Evolutionary conservation across 192 early-diverging fungal genomes (phyloP), one percentile per base, ranked within the genome.

Genomic region (Gaertneriomyces sp.): DNA sequence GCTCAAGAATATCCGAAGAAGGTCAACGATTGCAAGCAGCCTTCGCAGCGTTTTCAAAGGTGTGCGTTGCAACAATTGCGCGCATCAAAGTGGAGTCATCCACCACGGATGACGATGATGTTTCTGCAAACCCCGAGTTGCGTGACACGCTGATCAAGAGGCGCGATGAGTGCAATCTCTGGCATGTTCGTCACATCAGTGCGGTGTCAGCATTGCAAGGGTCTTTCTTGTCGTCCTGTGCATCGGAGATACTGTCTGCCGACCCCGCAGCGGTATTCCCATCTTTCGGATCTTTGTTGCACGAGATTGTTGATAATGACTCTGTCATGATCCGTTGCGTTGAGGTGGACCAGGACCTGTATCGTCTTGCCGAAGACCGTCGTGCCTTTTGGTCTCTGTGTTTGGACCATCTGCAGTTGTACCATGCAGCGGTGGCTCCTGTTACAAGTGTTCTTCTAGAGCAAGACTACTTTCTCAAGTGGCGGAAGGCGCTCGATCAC

Each of bases 321-420:
- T 11, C 9, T n/a, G 41, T 52, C 16, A 72, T 61, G 52, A 43
- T 54, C 38, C 59, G 43, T 14, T 73, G 58, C 51, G 61, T 74
- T 16, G 63, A 74, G 38, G 44, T 74, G 20, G 68, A 72, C 47
- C 51, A 66, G 25, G 58, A 72, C 53, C 53, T 74, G 5, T 67
- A 62, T 46, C 59, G 59, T 4, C 17, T 66, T 17, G 58, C 19
- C 12, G 7, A 44, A 14, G 53, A 61, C 33, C 71, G 51, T 16
- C 20, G 10, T 1, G 39, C 45, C 16, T 66, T 19, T 51, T 58
- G 52, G 25, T 9, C 42, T 17, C 1, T 16, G 4, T 61, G 55
- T 50, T 41, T 78, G 9, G 58, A 77, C 9, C 61, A 77, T 79
- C 43, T 77, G 4, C 68, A 73, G 40, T 10, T 74, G 19, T 77